phyloP scores from a whole-genome alignment of 1,284 basidiomycete species.

The Leccinum huronense region DNA sequence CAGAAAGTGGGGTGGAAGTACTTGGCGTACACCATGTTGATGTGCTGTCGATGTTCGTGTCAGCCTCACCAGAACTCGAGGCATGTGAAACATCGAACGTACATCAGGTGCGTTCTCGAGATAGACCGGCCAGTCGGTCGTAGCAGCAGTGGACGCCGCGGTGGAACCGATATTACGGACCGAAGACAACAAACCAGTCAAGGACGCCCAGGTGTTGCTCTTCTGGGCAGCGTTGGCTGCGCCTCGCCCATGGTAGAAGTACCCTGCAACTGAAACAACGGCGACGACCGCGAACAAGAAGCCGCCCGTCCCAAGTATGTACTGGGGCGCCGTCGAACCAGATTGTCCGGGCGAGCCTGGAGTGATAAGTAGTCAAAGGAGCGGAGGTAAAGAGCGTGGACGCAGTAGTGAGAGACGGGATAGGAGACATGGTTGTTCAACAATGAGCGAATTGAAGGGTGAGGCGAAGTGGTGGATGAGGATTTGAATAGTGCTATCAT shows the following conservation, averaged over 20 bases:
- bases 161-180: slow-evolving; percentile 5
- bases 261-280: slow-evolving; percentile 18
- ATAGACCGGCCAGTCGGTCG: slow-evolving; percentile 4
- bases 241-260: slow-evolving; percentile 17
- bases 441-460: slow-evolving; percentile 8
- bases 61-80: background rate
- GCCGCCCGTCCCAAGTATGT: slow-evolving; percentile 19
- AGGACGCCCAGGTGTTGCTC: slow-evolving; percentile 13
- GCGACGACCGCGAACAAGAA: slow-evolving; percentile 23
- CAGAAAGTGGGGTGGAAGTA: slow-evolving; percentile 27
- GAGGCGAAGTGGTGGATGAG: background rate
- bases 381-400: slow-evolving; percentile 3
- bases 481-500: slow-evolving; percentile 1
- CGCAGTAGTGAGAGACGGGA: slow-evolving; percentile 18
- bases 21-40: slow-evolving; percentile 27
- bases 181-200: slow-evolving; percentile 16
- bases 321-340: slow-evolving; percentile 1
- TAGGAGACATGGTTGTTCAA: slow-evolving; percentile 26
- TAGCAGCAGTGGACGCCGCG: background rate
- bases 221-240: background rate
- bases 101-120: slow-evolving; percentile 21
- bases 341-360: background rate
- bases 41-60: slow-evolving; percentile 13
- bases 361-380: slow-evolving; percentile 6
- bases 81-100: background rate